Evolutionary conservation across 106 monocot genomes (phyloP), one percentile per base, ranked within the genome.

Genomic region (Xerophyta viscosa): DNA sequence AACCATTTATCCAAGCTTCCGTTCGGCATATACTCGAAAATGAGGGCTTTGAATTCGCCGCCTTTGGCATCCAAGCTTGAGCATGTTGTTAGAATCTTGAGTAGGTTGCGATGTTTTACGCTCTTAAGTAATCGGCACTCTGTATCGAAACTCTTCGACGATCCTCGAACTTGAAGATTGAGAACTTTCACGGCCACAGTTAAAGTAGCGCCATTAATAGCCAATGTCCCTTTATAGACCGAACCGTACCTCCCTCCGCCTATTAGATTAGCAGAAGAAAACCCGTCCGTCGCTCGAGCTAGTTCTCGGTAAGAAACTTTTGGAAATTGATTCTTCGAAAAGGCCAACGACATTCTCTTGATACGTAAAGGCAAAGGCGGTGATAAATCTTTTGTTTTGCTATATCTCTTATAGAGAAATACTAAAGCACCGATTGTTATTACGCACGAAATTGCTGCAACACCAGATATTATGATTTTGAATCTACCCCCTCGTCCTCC

Each of bases 1-100:
- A 81, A 23, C 76, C 81, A 76, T 52, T 49, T 25, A 0, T 76
- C 76, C 29, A 81, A 15, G 49, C 37, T 76, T 18, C 76, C 81
- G 45, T 72, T 81, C 11, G 81, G 64, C 71, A 81, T 64, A 52
- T 47, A 67, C 29, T 75, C 75, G 36, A 54, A 67, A 8, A 80
- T 65, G 6, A 80, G 23, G 18, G 80, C 74, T 61, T 70, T 80
- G 60, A 80, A 80, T 12, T 81, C 81, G 22, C 56, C 36, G 25
- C 76, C 76, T 6, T 60, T 8, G 29, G 14, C 41, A 50, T 72
- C 72, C 14, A 65, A 11, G 17, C 64, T 56, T 7, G 72, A 59
- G 46, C 81, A 77, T 0, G 68, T 52, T 14, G 76, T 77, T 18
- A 72, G 43, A 23, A 82, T 56, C 47, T 77, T 76, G 41, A 76